phyloP scores from a whole-genome alignment of 2,329 filamentous ascomycete genomes.

The Fusarium tjaetaba region DNA sequence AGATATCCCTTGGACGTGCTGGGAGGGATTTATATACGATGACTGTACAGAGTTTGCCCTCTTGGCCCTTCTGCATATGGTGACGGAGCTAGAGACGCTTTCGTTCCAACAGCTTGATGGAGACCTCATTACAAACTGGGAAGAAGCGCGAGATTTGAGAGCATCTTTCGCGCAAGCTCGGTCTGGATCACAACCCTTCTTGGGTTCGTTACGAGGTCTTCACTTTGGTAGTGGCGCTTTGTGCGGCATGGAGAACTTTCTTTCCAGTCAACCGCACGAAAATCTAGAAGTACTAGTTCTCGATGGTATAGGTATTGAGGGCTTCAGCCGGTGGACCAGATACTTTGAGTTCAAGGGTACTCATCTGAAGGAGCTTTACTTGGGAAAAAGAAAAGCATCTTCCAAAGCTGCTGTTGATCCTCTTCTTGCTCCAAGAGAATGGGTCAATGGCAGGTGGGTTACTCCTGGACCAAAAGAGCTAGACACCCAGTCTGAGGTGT shows the following conservation, averaged over 20 bases:
- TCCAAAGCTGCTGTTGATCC: background rate
- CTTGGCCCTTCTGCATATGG: background rate
- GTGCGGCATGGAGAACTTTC: background rate
- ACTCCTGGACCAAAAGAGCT: background rate
- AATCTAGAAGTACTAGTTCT: background rate
- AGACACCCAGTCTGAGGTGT: background rate
- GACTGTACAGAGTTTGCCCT: slow-evolving; percentile 3
- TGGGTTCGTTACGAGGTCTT: background rate
- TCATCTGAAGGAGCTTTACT: slow-evolving; percentile 6
- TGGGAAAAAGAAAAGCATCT: background rate
- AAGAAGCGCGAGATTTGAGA: background rate
- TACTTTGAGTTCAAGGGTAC: background rate
- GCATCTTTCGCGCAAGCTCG: background rate
- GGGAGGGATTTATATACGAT: background rate
- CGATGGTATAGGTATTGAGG: background rate
- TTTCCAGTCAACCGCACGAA: background rate
- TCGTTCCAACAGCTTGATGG: background rate
- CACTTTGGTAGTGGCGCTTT: background rate
- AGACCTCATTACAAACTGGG: background rate
- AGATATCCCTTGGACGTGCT: background rate
- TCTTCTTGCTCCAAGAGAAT: slow-evolving; percentile 1
- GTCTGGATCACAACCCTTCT: background rate
- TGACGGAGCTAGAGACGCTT: slow-evolving; percentile 2
- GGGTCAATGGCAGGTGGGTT: slow-evolving; percentile 1
- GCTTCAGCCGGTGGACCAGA: background rate